Percentiles rank a stretch among this genome's conserved stretches.
phyloP scores from a whole-genome alignment of 2,329 filamentous ascomycete species.

The Monosporascus sp. region DNA sequence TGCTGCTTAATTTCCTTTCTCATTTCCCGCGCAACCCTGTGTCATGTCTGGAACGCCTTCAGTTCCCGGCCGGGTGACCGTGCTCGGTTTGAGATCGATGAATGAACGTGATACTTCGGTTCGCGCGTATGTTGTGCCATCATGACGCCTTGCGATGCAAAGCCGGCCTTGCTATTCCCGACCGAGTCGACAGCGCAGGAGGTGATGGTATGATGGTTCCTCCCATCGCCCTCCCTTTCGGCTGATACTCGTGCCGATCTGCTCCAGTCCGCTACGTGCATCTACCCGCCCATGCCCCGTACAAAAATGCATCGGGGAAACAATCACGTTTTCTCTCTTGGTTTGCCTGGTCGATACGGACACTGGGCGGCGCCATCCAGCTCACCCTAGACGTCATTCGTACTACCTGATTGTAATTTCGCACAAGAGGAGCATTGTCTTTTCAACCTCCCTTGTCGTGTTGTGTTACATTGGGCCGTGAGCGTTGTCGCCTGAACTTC shows the following conservation, averaged over 20 bases:
- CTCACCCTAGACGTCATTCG: not conserved
- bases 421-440: constrained; percentile 8
- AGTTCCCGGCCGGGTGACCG: not conserved
- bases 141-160: not conserved
- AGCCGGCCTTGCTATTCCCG: not conserved
- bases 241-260: not conserved
- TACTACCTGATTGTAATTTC: not conserved
- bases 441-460: constrained; percentile 8
- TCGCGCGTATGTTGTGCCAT: not conserved
- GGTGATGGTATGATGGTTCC: not conserved
- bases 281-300: not conserved
- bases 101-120: not conserved
- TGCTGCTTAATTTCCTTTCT: not conserved
- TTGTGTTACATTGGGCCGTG: constrained; percentile 12
- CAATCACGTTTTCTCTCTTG: not conserved
- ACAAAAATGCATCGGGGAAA: not conserved
- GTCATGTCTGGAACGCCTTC: not conserved
- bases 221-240: not conserved
- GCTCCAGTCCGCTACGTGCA: not conserved
- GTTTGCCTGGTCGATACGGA: not conserved
- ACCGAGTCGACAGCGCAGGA: not conserved
- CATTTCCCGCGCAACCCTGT: not conserved
- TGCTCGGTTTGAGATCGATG: not conserved
- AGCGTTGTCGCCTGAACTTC: constrained; percentile 12
- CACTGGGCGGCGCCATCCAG: not conserved